Evolutionary conservation across 495 filamentous ascomycete genomes (phyloP).

Genomic region (Umbilicaria muhlenbergii): DNA sequence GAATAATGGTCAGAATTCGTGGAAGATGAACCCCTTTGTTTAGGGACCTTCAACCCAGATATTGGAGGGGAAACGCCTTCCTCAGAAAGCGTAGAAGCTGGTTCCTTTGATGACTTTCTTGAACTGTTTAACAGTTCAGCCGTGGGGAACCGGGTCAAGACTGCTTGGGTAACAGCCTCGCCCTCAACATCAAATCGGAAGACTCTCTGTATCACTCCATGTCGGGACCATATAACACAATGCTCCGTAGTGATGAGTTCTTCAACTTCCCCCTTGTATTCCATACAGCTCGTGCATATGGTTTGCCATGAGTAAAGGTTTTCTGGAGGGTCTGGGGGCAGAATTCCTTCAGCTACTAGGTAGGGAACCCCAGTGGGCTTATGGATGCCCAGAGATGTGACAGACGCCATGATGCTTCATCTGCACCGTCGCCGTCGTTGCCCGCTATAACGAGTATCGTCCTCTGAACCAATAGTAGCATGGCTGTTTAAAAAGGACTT

Average conservation of each 20-base stretch:
- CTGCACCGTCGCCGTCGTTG: not conserved
- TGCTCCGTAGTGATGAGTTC: conserved; percentile 72
- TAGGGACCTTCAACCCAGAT: too few species aligned
- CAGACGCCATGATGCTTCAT: conserved; percentile 53
- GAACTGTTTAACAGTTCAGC: too few species aligned
- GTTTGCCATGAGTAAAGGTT: conserved; percentile 62
- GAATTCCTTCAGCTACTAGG: conserved; percentile 65
- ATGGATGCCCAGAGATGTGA: conserved; percentile 78
- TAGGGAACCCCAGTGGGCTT: conserved; percentile 68
- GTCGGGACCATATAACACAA: conserved; percentile 84
- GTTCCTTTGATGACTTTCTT: not conserved
- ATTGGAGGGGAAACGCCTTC: too few species aligned
- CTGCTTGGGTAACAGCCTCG: conserved; percentile 65
- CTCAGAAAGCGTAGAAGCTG: not conserved
- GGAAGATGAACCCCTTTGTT: too few species aligned
- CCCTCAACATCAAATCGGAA: conserved; percentile 80
- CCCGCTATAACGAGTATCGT: not conserved
- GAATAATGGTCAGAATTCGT: too few species aligned
- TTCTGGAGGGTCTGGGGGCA: conserved; percentile 50
- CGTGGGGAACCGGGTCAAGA: conserved; percentile 63
- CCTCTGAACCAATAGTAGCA: not conserved
- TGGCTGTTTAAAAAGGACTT: conserved; percentile 5
- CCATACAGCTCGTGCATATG: conserved; percentile 24
- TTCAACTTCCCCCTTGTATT: conserved; percentile 42
- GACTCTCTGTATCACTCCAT: conserved; percentile 68